Conservation (phyloP, 2,329 filamentous ascomycete species). For the Blumeria hordei region DNA sequence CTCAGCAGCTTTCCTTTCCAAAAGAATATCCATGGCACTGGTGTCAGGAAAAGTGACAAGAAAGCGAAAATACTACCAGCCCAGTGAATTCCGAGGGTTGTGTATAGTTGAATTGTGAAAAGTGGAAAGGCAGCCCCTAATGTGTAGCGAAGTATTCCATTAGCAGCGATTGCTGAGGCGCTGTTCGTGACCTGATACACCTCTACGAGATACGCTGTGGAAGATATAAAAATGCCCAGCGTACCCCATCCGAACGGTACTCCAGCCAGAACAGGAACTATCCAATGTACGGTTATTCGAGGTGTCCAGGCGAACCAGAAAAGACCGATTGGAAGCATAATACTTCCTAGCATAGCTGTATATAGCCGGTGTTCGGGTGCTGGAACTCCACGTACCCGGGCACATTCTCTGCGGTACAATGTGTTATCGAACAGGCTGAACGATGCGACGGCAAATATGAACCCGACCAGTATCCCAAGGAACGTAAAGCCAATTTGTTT, state of each 20-base stretch:
- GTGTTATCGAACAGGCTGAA: constrained; percentile 26
- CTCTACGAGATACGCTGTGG: constrained; percentile 11
- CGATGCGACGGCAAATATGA: constrained; percentile 12
- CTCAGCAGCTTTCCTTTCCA: constrained; percentile 16
- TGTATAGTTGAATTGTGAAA: constrained; percentile 23
- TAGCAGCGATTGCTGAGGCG: constrained; percentile 12
- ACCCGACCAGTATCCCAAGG: constrained; percentile 9
- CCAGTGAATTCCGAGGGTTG: constrained; percentile 18
- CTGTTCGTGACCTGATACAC: constrained; percentile 8
- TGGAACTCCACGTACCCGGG: constrained; percentile 8
- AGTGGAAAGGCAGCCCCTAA: constrained; percentile 12
- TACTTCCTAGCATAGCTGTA: constrained; percentile 26
- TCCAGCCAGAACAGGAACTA: constrained; percentile 11
- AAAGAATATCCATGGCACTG: constrained; percentile 22
- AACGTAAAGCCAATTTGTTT: constrained; percentile 10
- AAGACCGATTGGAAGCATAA: constrained; percentile 10
- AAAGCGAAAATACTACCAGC: constrained; percentile 20
- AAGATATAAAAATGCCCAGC: constrained; percentile 5
- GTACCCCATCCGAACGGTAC: constrained; percentile 22
- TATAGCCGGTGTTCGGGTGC: constrained; percentile 33
- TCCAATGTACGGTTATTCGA: constrained; percentile 9
- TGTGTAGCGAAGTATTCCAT: constrained; percentile 11
- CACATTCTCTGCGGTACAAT: constrained; percentile 20
- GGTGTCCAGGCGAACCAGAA: constrained; percentile 17
- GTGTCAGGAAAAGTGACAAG: constrained; percentile 18